Conservation (phyloP, 345 rosid species). For the Eucalyptus erythrocorys region DNA sequence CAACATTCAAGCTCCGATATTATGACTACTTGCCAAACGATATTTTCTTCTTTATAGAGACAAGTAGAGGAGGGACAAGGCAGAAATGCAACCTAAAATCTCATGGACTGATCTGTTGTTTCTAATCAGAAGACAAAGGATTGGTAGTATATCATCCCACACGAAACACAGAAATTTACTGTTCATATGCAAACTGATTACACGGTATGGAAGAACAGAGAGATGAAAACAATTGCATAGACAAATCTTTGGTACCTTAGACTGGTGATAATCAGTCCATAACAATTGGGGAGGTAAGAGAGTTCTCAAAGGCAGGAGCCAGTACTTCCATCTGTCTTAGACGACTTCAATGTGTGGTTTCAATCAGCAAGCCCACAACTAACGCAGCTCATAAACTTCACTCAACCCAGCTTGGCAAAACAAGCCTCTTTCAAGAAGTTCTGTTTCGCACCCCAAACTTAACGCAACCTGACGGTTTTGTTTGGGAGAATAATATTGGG, state of each 20-base stretch:
- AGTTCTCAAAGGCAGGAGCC: background rate
- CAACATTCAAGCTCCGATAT: background rate
- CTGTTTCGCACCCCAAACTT: background rate
- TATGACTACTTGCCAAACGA: background rate
- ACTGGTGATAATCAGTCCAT: background rate
- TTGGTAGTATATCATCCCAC: background rate
- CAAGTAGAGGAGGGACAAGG: background rate
- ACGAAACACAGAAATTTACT: background rate
- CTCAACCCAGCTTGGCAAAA: background rate
- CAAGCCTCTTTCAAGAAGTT: background rate
- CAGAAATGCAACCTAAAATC: background rate
- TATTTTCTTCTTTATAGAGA: background rate
- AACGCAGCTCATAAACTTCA: background rate
- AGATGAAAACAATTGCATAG: background rate
- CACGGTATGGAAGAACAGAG: background rate
- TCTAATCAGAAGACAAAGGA: background rate
- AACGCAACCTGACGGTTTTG: slow-evolving; percentile 15
- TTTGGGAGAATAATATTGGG: slow-evolving; percentile 37
- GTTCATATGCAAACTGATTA: background rate
- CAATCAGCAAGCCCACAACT: background rate
- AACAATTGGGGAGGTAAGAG: background rate
- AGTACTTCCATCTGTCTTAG: background rate
- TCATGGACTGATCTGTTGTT: background rate
- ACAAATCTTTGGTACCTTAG: background rate
- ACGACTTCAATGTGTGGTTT: background rate